Conservation (phyloP, 2,329 filamentous ascomycete species). For the Sphaceloma murrayae region DNA sequence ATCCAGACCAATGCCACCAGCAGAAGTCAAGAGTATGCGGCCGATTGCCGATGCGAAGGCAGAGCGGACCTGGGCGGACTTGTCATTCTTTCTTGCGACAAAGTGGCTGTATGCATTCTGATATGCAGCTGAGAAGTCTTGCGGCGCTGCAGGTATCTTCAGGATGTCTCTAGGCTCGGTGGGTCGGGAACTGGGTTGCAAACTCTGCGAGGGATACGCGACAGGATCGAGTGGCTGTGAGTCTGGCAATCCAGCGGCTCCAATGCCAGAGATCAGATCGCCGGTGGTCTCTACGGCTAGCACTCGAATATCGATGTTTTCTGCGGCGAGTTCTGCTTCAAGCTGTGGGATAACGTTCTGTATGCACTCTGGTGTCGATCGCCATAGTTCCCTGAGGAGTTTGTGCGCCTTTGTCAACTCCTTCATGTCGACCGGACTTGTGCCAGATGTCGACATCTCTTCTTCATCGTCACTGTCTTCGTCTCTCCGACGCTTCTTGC, state of each 20-base stretch:
- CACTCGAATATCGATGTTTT: slow-evolving; percentile 75
- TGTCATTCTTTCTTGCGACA: slow-evolving; percentile 76
- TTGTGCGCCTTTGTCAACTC: slow-evolving; percentile 84
- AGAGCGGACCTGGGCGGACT: slow-evolving; percentile 68
- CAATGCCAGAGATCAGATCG: slow-evolving; percentile 89
- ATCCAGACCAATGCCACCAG: slow-evolving; percentile 79
- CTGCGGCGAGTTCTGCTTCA: slow-evolving; percentile 81
- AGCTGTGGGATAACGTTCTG: slow-evolving; percentile 90
- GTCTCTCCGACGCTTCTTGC: slow-evolving; percentile 26
- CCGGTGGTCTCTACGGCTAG: slow-evolving; percentile 90
- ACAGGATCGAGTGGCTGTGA: slow-evolving; percentile 64
- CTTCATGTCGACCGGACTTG: slow-evolving; percentile 73
- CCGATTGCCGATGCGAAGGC: slow-evolving; percentile 80
- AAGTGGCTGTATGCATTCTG: slow-evolving; percentile 72
- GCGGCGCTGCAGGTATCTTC: slow-evolving; percentile 73
- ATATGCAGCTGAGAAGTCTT: slow-evolving; percentile 81
- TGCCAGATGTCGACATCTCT: slow-evolving; percentile 45
- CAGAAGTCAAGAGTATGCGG: slow-evolving; percentile 81
- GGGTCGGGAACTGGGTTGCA: slow-evolving; percentile 33
- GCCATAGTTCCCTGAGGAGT: slow-evolving; percentile 85
- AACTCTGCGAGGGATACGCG: slow-evolving; percentile 67
- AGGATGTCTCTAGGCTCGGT: slow-evolving; percentile 49
- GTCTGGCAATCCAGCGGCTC: slow-evolving; percentile 75
- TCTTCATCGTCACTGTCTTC: slow-evolving; percentile 36
- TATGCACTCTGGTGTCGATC: slow-evolving; percentile 76